Evolutionary conservation across 495 filamentous ascomycete genomes (phyloP).

Genomic region (Rostrohypoxylon terebratum): DNA sequence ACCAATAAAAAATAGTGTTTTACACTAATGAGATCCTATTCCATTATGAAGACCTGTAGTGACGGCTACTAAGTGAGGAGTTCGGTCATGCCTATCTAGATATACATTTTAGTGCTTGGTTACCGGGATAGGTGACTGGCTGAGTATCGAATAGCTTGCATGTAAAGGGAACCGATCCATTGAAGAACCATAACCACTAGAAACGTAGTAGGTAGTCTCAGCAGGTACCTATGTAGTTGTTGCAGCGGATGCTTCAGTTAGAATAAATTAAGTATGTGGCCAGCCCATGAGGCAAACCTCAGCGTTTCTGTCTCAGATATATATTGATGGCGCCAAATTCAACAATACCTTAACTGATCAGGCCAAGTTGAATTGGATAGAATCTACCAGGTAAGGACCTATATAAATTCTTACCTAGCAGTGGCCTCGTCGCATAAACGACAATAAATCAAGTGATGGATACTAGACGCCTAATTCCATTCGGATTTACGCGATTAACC

Average conservation of each 20-base stretch:
- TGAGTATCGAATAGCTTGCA: not conserved
- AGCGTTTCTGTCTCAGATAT: not conserved
- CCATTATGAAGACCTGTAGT: not conserved
- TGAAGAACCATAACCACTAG: too few species aligned
- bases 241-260: not conserved
- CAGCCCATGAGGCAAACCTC: not conserved
- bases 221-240: not conserved
- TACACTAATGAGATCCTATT: conserved; percentile 22
- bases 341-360: not conserved
- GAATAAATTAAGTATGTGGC: not conserved
- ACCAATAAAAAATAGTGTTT: conserved; percentile 36
- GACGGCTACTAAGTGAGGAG: not conserved
- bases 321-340: not conserved
- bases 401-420: not conserved
- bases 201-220: not conserved
- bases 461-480: not conserved
- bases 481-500: conserved; percentile 3
- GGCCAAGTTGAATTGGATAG: not conserved
- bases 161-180: not conserved
- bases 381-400: not conserved
- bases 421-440: conserved; percentile 5
- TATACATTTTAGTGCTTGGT: not conserved
- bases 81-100: not conserved
- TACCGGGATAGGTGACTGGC: not conserved
- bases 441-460: not conserved